Evolutionary conservation across 371 early-diverging fungal species (phyloP).

Genomic region (Parasitella parasitica): DNA sequence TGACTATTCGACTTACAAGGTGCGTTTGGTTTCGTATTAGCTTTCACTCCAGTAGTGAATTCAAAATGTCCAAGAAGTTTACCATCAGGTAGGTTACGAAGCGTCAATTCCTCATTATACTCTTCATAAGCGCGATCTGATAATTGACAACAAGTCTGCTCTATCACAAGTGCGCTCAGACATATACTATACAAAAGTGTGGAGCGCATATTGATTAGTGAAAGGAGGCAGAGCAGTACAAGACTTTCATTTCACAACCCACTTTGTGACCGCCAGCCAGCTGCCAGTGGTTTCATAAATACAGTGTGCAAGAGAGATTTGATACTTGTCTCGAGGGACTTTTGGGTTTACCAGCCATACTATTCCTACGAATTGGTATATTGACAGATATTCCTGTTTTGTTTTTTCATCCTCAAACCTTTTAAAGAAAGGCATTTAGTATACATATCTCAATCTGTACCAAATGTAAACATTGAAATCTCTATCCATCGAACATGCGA

Average conservation of each 20-base stretch:
- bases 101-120: constrained; percentile 64
- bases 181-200: not conserved
- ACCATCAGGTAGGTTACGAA: constrained; percentile 72
- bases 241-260: not conserved
- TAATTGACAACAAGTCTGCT: not conserved
- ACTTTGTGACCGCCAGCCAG: not conserved
- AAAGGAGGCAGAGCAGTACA: not conserved
- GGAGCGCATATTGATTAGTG: constrained; percentile 2
- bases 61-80: constrained; percentile 79
- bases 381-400: no score
- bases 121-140: constrained; percentile 22
- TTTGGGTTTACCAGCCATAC: no score
- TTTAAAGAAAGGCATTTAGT: no score
- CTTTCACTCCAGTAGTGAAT: constrained; percentile 58
- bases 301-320: no score
- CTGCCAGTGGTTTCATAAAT: no score
- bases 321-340: no score
- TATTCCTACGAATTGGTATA: no score
- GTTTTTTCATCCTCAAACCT: no score
- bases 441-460: no score
- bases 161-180: not conserved
- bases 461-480: no score
- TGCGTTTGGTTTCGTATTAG: constrained; percentile 24
- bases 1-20: constrained; percentile 15
- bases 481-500: no score